Base-by-base conservation (phyloP, 306 rosid species). In the Hippophae rhamnoides region DNA sequence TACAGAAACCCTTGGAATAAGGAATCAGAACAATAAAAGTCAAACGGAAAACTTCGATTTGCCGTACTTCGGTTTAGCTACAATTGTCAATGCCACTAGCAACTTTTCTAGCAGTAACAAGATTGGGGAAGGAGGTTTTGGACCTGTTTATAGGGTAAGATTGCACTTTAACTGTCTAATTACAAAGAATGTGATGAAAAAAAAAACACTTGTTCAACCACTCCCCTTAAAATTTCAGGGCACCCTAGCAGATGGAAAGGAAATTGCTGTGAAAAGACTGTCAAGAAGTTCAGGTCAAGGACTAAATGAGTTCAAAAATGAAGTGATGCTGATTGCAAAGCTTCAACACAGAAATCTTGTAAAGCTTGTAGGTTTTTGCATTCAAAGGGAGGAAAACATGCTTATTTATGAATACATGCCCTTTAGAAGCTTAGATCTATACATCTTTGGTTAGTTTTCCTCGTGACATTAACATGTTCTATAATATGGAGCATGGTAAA, bases 281-380 rank as follows among this genome's bases (percentile, higher is more conserved):
- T 72, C 83, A 14, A 67, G 12, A 10, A 52, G 72, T 11, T 78
- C 87, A 11, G 82, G 79, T 57, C 89, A 86, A 76, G 89, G 87
- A 44, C 53, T 71, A 5, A 56, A 72, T 3, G 94, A 86, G 54
- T 80, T 82, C 81, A 73, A 74, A 67, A 80, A 82, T 46, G 89
- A 86, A 82, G 87, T 80, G 4, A 41, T 26, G 51, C 68, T 76
- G 46, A 82, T 82, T 13, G 78, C 85, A 7, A 80, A 86, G 43
- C 94, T 86, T 74, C 89, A 86, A 43, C 94, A 82, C 47, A 58
- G 84, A 51, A 82, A 85, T 69, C 81, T 85, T 5, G 94, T 85
- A 5, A 79, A 66, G 47, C 78, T 82, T 60, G 64, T 79, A 53
- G 93, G 84, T 2, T 85, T 75, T 23, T 85, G 88, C 77, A 74